Evolutionary conservation across 768 basidiomycete genomes (phyloP), one percentile per base, ranked within the genome.

Genomic region (Xerocomellus amylosporus): DNA sequence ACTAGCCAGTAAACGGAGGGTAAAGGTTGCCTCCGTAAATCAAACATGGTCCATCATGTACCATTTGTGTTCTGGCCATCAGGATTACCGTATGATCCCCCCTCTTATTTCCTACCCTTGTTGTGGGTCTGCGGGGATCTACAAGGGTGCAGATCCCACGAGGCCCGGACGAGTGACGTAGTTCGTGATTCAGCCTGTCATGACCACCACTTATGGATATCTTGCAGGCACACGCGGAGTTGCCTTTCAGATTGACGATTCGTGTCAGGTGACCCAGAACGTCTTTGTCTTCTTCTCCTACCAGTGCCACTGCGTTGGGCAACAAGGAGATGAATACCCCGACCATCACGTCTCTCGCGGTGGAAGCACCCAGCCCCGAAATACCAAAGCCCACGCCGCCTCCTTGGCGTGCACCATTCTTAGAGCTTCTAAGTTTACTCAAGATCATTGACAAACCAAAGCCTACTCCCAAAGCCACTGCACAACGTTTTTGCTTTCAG

Each of bases 401-500:
- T n/a, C 36, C 53, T 12, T 62, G 63, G 63, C 12, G 39, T 7
- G 9, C 10, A 34, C 54, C 64, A 0, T 56, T 63, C 36, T 13
- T 54, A 5, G 52, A 54, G 17, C 46, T 64, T n/a, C 53, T 64
- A 19, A 4, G 6, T 41, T 42, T 52, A 4, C 41, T 60, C 47
- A 36, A 38, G 15, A 15, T 48, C 22, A 31, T 51, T 17, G 52
- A 61, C 26, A 5, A 5, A 8, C 54, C 52, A 8, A 22, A 5
- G 3, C 49, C 49, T 24, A 12, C 26, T 13, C 34, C 34, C 38
- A 45, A 28, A 37, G 5, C 26, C 1, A 33, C 51, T 10, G 44
- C 26, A 13, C 54, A 47, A 15, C 41, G 38, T 6, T 52, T 57
- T 34, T 64, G 58, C n/a, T 49, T 64, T 46, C 62, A 61, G 9